A percentile compares a stretch with the other conserved stretches of the same genome.
phyloP scores from a whole-genome alignment of 768 basidiomycete genomes.

The Naematelia aurantialba region DNA sequence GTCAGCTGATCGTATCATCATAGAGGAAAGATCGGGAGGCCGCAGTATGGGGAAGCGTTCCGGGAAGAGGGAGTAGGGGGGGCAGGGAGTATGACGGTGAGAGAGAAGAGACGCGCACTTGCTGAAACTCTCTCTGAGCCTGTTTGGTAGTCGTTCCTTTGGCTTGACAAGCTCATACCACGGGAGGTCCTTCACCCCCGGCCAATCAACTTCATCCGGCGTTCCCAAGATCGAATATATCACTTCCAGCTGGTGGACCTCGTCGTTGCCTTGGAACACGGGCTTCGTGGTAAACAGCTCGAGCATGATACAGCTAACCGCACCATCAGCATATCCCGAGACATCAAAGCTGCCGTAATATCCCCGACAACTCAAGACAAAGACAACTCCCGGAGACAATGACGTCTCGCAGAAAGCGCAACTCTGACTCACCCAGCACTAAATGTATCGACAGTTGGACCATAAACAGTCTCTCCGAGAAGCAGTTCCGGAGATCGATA shows the following conservation, averaged over 20 bases:
- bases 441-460: slow-evolving; percentile 99
- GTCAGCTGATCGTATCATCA: too few species aligned
- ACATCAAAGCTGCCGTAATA: background rate
- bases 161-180: slow-evolving; percentile 99
- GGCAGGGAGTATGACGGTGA: too few species aligned
- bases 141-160: slow-evolving; percentile 66
- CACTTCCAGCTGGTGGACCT: slow-evolving; percentile 92
- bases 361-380: background rate
- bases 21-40: too few species aligned
- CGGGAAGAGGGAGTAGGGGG: too few species aligned
- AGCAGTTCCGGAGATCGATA: slow-evolving; percentile 93
- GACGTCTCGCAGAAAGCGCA: too few species aligned
- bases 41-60: too few species aligned
- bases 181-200: slow-evolving; percentile 73
- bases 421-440: slow-evolving; percentile 93
- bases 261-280: slow-evolving; percentile 96
- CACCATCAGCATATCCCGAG: slow-evolving; percentile 4
- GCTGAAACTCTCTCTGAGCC: slow-evolving; percentile 77
- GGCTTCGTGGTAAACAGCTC: slow-evolving; percentile 94
- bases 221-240: slow-evolving; percentile 90
- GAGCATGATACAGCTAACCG: slow-evolving; percentile 87
- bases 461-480: slow-evolving; percentile 92
- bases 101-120: too few species aligned
- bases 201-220: slow-evolving; percentile 74
- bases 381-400: background rate